Percentiles rank a stretch among this genome's conserved stretches.
phyloP scores from a whole-genome alignment of 2,329 filamentous ascomycete species.

The Cryphonectria carpinicola region DNA sequence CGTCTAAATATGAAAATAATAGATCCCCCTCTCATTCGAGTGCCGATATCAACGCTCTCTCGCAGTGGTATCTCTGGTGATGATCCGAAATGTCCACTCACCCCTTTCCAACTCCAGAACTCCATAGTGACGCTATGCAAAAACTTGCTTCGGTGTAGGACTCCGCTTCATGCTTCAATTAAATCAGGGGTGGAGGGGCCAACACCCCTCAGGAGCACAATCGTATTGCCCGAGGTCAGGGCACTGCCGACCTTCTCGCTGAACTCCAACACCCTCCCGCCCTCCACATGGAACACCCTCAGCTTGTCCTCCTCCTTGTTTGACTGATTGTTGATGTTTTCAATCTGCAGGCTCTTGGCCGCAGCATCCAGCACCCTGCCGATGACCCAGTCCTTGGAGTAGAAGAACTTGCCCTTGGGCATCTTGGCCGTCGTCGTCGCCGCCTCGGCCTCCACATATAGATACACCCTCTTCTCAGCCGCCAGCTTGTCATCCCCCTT shows the following conservation, averaged over 20 bases:
- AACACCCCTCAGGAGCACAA: constrained; percentile 85
- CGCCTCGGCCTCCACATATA: constrained; percentile 88
- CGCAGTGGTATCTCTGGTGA: constrained; percentile 1
- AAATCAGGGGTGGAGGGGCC: constrained; percentile 73
- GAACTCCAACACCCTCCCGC: constrained; percentile 83
- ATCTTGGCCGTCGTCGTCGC: constrained; percentile 83
- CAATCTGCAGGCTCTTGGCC: constrained; percentile 75
- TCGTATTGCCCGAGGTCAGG: constrained; percentile 82
- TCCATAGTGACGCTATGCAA: constrained; percentile 14
- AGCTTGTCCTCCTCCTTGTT: constrained; percentile 78
- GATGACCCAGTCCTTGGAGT: constrained; percentile 84
- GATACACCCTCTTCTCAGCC: constrained; percentile 82
- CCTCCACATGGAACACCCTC: constrained; percentile 91
- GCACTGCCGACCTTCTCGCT: constrained; percentile 78
- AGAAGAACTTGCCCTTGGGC: constrained; percentile 81
- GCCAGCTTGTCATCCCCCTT: constrained; percentile 88
- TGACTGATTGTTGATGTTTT: constrained; percentile 82
- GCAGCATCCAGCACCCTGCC: constrained; percentile 80
- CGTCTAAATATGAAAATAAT: background rate
- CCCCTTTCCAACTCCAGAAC: constrained; percentile 13
- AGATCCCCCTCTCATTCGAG: background rate
- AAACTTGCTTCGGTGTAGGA: background rate
- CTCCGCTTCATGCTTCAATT: constrained; percentile 55
- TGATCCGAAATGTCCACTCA: background rate
- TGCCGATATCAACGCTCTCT: constrained; percentile 1